A percentile compares a stretch with the other conserved stretches of the same genome.
Evolutionary conservation across 306 rosid genomes (phyloP).

Genomic region (Geum urbanum): DNA sequence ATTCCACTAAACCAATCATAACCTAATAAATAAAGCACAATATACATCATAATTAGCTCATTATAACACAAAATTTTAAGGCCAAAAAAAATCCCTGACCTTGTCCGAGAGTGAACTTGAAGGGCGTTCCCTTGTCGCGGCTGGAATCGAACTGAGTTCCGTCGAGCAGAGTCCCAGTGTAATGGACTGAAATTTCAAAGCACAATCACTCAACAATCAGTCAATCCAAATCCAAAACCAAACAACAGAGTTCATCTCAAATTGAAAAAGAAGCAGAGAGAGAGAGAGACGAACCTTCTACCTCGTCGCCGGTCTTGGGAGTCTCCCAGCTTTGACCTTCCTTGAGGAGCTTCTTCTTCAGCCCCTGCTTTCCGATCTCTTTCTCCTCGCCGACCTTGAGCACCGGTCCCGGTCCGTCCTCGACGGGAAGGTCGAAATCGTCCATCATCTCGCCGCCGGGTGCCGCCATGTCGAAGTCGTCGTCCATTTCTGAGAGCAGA

Average conservation of each 20-base stretch:
- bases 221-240: neutral
- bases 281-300: constrained; percentile 47
- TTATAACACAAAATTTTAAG: neutral
- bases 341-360: constrained; percentile 87
- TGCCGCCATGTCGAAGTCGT: constrained; percentile 53
- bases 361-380: constrained; percentile 74
- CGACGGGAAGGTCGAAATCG: constrained; percentile 66
- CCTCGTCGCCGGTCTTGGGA: constrained; percentile 88
- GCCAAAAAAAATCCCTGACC: constrained; percentile 38
- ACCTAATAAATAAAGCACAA: neutral
- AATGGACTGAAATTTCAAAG: constrained; percentile 52
- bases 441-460: constrained; percentile 42
- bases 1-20: neutral
- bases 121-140: constrained; percentile 66
- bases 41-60: neutral
- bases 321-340: constrained; percentile 75
- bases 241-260: neutral
- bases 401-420: neutral
- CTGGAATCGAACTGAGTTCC: constrained; percentile 94
- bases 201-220: neutral
- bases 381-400: constrained; percentile 87
- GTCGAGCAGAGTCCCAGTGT: constrained; percentile 85
- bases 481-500: constrained; percentile 42
- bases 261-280: neutral
- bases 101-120: constrained; percentile 93